phyloP scores from a whole-genome alignment of 2,329 filamentous ascomycete species.

The Curvularia hawaiiensis region DNA sequence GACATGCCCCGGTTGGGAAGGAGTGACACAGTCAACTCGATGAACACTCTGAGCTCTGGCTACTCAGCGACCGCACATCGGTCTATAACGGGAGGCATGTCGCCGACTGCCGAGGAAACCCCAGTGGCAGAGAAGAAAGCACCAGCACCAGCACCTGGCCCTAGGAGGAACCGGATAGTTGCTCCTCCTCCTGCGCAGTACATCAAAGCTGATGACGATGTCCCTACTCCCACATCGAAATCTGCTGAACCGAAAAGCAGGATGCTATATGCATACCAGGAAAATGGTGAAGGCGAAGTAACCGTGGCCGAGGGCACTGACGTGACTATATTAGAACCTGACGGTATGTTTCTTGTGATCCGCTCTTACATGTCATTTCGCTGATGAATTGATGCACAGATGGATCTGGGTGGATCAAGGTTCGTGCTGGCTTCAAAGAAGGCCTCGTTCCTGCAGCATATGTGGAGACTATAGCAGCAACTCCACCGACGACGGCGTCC shows the following conservation, averaged over 20 bases:
- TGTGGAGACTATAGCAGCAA: conserved; percentile 64
- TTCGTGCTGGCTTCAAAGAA: conserved; percentile 75
- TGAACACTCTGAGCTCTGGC: conserved; percentile 76
- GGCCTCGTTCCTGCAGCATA: conserved; percentile 90
- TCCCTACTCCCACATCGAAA: conserved; percentile 36
- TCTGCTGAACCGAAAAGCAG: conserved; percentile 71
- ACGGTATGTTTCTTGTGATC: conserved; percentile 67
- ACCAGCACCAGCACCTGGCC: conserved; percentile 31
- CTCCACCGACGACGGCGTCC: conserved; percentile 47
- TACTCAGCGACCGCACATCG: conserved; percentile 80
- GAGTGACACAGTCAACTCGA: conserved; percentile 86
- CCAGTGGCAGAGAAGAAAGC: conserved; percentile 44
- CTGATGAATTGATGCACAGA: conserved; percentile 59
- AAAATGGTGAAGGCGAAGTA: conserved; percentile 79
- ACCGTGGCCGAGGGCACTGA: conserved; percentile 79
- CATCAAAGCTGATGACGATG: conserved; percentile 66
- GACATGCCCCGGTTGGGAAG: conserved; percentile 73
- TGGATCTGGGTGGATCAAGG: conserved; percentile 88
- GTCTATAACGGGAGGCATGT: conserved; percentile 67
- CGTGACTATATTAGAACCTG: conserved; percentile 78
- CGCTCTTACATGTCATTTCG: conserved; percentile 22
- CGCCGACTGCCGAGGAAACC: conserved; percentile 59
- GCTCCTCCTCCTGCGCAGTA: conserved; percentile 88
- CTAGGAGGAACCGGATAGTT: conserved; percentile 71
- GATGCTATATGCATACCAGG: conserved; percentile 90